Evolutionary conservation across 129 eudicot species (phyloP).

Genomic region (Apium graveolens): DNA sequence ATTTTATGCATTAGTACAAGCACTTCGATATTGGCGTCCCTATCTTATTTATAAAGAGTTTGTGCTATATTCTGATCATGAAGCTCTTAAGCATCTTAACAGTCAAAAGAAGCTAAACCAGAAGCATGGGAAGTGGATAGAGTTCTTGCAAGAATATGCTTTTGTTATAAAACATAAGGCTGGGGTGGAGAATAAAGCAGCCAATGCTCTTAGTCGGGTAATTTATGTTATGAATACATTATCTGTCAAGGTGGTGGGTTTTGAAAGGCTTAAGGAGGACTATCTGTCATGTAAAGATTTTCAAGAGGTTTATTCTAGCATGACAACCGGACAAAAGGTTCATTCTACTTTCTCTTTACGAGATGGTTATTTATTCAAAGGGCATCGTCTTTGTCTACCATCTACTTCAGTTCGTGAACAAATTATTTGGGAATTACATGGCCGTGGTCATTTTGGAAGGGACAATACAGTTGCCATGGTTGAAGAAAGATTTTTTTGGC

Average conservation of each 20-base stretch:
- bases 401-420: neutral
- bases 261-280: neutral
- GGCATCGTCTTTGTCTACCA: neutral
- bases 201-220: neutral
- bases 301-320: neutral
- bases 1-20: neutral
- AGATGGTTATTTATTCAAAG: constrained; percentile 2
- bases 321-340: neutral
- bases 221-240: neutral
- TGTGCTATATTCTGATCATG: neutral
- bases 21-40: constrained; percentile 8
- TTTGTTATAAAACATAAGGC: neutral
- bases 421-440: neutral
- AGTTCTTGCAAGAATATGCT: neutral
- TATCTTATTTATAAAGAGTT: constrained; percentile 1
- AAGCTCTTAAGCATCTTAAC: neutral
- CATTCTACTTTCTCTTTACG: neutral
- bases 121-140: neutral
- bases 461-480: neutral
- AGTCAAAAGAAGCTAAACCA: neutral
- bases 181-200: neutral
- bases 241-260: neutral
- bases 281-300: constrained; percentile 2
- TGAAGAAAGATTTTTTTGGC: constrained; percentile 1
- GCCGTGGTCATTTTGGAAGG: neutral